A percentile compares a stretch with the other conserved stretches of the same genome.
Evolutionary conservation across 768 basidiomycete species (phyloP).

Genomic region (Collybia mongolica): DNA sequence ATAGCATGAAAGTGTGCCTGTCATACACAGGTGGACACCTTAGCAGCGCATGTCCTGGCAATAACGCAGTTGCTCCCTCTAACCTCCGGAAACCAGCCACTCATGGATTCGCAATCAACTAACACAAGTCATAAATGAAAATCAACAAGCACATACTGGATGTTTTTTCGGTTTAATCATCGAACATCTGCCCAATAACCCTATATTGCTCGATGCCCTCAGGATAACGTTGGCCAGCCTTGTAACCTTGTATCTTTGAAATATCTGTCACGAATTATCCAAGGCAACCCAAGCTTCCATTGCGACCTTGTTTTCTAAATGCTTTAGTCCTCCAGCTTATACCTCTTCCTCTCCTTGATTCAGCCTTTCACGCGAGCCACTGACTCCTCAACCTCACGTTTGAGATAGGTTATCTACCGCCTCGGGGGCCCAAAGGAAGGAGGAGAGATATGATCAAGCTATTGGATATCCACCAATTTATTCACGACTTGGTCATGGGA

Average conservation of each 20-base stretch:
- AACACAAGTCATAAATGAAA: too few relatives aligned
- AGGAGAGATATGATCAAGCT: background rate
- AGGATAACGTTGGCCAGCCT: background rate
- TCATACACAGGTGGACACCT: too few relatives aligned
- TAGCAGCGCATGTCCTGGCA: too few relatives aligned
- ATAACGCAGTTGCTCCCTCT: too few relatives aligned
- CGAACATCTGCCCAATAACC: background rate
- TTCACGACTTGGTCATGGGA: background rate
- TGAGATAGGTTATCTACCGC: constrained; percentile 33
- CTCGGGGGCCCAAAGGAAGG: constrained; percentile 2
- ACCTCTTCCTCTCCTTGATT: background rate
- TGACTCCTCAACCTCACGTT: background rate
- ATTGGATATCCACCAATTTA: background rate
- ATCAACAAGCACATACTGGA: too few relatives aligned
- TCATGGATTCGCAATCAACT: too few relatives aligned
- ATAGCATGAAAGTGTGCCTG: too few relatives aligned
- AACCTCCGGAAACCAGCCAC: too few relatives aligned
- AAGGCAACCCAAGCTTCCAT: background rate
- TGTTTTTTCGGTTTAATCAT: too few relatives aligned
- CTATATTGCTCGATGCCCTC: too few relatives aligned
- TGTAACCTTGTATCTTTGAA: background rate
- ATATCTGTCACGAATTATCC: background rate
- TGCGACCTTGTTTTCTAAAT: constrained; percentile 1
- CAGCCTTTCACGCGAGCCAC: background rate
- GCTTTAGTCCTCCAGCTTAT: background rate